phyloP scores from a whole-genome alignment of 495 filamentous ascomycete species.

The Penicillium paxilli region DNA sequence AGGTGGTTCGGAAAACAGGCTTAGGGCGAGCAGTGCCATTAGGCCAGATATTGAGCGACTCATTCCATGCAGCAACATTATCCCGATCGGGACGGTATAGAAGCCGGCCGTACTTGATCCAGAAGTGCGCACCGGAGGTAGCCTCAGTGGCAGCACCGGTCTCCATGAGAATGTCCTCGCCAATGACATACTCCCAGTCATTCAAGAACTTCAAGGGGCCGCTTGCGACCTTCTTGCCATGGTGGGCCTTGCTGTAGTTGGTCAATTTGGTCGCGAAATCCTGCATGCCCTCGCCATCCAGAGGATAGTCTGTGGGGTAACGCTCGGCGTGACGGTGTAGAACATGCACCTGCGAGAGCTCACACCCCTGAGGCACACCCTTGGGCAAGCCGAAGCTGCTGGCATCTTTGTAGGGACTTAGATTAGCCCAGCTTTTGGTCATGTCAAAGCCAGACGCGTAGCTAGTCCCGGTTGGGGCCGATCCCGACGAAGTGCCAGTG shows the following conservation, averaged over 20 bases:
- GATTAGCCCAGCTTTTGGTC: slow-evolving; percentile 43
- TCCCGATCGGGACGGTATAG: slow-evolving; percentile 46
- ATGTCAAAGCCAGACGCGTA: slow-evolving; percentile 38
- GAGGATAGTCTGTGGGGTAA: slow-evolving; percentile 39
- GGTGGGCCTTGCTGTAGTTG: slow-evolving; percentile 43
- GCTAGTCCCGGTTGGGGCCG: slow-evolving; percentile 26
- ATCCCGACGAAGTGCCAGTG: slow-evolving; percentile 5
- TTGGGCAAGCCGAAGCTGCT: slow-evolving; percentile 41
- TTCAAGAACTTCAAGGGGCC: slow-evolving; percentile 53
- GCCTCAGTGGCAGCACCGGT: slow-evolving; percentile 53
- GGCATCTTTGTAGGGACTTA: slow-evolving; percentile 50
- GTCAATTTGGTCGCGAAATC: slow-evolving; percentile 45
- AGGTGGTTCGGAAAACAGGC: slow-evolving; percentile 50
- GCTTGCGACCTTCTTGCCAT: slow-evolving; percentile 27
- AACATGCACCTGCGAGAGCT: slow-evolving; percentile 50
- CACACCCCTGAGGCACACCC: slow-evolving; percentile 52
- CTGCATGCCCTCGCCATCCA: slow-evolving; percentile 48
- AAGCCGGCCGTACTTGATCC: slow-evolving; percentile 52
- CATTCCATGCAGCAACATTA: slow-evolving; percentile 42
- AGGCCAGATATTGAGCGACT: slow-evolving; percentile 36
- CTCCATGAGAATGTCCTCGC: slow-evolving; percentile 42
- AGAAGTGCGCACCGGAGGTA: slow-evolving; percentile 47
- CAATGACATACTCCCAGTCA: slow-evolving; percentile 47
- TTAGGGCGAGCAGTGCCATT: slow-evolving; percentile 46
- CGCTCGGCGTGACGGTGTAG: slow-evolving; percentile 55